phyloP scores from a whole-genome alignment of 1,284 basidiomycete species.

The Rugosomyces carneus region DNA sequence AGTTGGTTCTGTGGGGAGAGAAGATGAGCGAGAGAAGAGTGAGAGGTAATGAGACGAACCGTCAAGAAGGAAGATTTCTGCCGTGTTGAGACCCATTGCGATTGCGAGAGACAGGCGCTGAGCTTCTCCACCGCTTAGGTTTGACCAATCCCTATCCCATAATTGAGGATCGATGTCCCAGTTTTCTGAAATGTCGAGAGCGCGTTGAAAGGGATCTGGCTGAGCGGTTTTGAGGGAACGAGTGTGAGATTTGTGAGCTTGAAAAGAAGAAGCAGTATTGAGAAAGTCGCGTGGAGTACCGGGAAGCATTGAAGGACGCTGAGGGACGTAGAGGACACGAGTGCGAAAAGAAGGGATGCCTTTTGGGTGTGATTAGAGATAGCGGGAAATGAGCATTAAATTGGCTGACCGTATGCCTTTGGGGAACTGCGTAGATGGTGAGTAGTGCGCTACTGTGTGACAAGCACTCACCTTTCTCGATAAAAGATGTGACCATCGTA shows the following conservation, averaged over 20 bases:
- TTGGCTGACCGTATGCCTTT: slow-evolving; percentile 12
- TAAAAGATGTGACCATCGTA: slow-evolving; percentile 64
- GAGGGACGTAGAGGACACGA: slow-evolving; percentile 77
- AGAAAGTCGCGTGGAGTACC: slow-evolving; percentile 75
- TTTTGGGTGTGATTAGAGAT: slow-evolving; percentile 20
- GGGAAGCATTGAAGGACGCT: slow-evolving; percentile 77
- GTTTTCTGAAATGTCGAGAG: slow-evolving; percentile 49
- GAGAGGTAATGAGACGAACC: slow-evolving; percentile 37
- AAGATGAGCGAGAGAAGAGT: background rate
- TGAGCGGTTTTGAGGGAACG: slow-evolving; percentile 17
- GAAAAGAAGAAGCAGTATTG: slow-evolving; percentile 47
- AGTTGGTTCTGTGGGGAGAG: slow-evolving; percentile 66
- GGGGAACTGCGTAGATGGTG: slow-evolving; percentile 11
- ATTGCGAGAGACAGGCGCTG: slow-evolving; percentile 77
- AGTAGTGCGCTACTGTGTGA: background rate
- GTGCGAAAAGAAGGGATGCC: slow-evolving; percentile 75
- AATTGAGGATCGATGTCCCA: slow-evolving; percentile 67
- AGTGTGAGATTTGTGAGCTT: slow-evolving; percentile 36
- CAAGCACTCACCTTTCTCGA: slow-evolving; percentile 52
- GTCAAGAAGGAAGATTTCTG: slow-evolving; percentile 79
- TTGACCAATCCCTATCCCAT: slow-evolving; percentile 76
- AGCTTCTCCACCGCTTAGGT: slow-evolving; percentile 77
- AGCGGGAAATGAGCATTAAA: background rate
- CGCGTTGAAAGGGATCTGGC: slow-evolving; percentile 28
- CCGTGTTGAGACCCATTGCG: slow-evolving; percentile 64